Evolutionary conservation across 176 grass and related monocot genomes (phyloP).

Genomic region (Cenchrus americanus): DNA sequence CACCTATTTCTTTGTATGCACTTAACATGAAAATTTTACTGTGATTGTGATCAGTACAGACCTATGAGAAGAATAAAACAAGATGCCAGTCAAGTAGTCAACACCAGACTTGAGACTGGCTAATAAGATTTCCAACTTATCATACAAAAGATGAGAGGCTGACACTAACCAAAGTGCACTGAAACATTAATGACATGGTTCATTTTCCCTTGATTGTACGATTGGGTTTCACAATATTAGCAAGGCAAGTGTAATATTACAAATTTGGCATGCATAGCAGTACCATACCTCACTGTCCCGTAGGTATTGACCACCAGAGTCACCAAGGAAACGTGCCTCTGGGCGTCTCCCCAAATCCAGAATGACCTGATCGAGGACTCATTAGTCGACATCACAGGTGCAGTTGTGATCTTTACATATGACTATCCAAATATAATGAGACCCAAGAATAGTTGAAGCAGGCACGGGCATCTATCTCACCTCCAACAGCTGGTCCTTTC

Average conservation of each 20-base stretch:
- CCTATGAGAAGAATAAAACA: conserved; percentile 20
- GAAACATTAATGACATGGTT: too few species aligned
- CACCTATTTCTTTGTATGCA: background rate
- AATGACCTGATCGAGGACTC: conserved; percentile 63
- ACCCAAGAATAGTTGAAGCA: background rate
- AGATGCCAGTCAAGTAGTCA: background rate
- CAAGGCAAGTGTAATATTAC: background rate
- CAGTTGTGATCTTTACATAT: background rate
- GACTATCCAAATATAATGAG: background rate
- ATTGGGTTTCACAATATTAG: conserved; percentile 1
- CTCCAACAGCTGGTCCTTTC: conserved; percentile 85
- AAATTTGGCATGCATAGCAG: background rate
- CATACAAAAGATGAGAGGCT: too few species aligned
- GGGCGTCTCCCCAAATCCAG: conserved; percentile 92
- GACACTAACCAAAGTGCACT: too few species aligned
- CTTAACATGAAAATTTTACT: background rate
- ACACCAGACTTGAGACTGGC: background rate
- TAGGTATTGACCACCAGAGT: conserved; percentile 84
- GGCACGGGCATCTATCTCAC: conserved; percentile 46
- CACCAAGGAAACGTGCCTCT: conserved; percentile 92
- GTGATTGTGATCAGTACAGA: background rate
- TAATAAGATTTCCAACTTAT: background rate
- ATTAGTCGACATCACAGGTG: conserved; percentile 21
- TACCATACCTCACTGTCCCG: conserved; percentile 74
- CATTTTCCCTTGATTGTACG: too few species aligned